Base-by-base conservation (phyloP, 768 basidiomycete genomes). In the Galerina sulciceps region DNA sequence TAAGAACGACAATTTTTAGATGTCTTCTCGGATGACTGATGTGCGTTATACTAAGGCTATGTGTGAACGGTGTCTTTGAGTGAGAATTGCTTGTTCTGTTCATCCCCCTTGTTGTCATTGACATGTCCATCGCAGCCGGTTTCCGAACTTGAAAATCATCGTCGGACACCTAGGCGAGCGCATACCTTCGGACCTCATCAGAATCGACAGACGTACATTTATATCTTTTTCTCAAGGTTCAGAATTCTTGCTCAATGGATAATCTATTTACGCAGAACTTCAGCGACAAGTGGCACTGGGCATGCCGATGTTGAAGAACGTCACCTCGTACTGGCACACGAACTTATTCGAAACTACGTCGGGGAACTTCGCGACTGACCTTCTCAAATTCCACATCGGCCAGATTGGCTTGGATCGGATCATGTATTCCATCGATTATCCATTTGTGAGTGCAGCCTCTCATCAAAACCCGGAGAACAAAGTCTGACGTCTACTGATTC, bases 161-260 rank as follows among this genome's bases (percentile, higher is more conserved):
- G 74, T 79, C 15, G 79, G 77, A 1, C 79, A 80, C 64, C 60
- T 80, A 20, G 78, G 78, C 8, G 78, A 79, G 60, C 71, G 78
- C 13, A 71, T 79, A 34, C 72, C 78, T 0, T 80, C 78, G 10
- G 78, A 80, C 56, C 66, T 80, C 1, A 61, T 69, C 53, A 71
- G 79, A 17, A 77, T 77, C 23, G 74, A 80, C 46, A 69, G 73
- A 34, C 74, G 77, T 79, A 31, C 50, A 46, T 73, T 66, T n/a
- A 45, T 35, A 10, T 48, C 6, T 42, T 44, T 20, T 36, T 6
- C 18, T 18, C 55, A 4, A 2, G 0, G 4, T 31, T 31, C 26
- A 31, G 5, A 31, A 5, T 8, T 8, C 4, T 26, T 31, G 9
- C 23, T 18, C n/a, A 26, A 13, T n/a, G 49, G 9, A 35, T 14